Evolutionary conservation across 345 rosid genomes (phyloP), one percentile per base, ranked within the genome.

Genomic region (Tarenaya hassleriana): DNA sequence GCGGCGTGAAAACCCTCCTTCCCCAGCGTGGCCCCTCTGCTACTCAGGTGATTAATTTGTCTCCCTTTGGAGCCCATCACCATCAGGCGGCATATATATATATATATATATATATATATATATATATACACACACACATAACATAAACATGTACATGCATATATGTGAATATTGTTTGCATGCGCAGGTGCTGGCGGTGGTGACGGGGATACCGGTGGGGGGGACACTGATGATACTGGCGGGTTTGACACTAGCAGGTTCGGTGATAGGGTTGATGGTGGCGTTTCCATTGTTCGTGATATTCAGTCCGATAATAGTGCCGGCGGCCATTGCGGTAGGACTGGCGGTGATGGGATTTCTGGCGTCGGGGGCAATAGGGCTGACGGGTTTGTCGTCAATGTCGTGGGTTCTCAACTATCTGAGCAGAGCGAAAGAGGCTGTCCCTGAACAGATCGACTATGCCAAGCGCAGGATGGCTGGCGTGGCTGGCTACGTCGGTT

Each of bases 231-330:
- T 87, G 15, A 70, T 76, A 15, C 66, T 87, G 2, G 75, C 92
- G 1, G 96, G 92, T 7, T 17, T 84, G 53, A 73, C 80, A n/a
- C 69, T 87, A 17, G 62, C 76, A 0, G 87, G 81, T n/a, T 72
- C 95, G 4, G 47, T 84, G 10, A 81, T 79, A 7, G 95, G 83
- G 39, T 73, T 82, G 12, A 58, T 70, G 7, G 56, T 84, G 29
- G 58, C 84, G 17, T 78, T 86, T 8, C 92, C 95, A 0, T 49
- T 84, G 31, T 73, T 91, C 33, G 35, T 91, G 35, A 56, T 91
- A 46, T 84, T 74, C 73, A 87, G 96, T 73, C 98, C 88, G 0
- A 74, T 91, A 34, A 60, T 91, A 2, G 85, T 87, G 20, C 89
- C 98, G 0, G 85, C 96, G 0, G 77, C 79, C 10, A 55, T 84